Conservation (phyloP, 2,329 filamentous ascomycete species). For the Sarocladiaceae sp. region DNA sequence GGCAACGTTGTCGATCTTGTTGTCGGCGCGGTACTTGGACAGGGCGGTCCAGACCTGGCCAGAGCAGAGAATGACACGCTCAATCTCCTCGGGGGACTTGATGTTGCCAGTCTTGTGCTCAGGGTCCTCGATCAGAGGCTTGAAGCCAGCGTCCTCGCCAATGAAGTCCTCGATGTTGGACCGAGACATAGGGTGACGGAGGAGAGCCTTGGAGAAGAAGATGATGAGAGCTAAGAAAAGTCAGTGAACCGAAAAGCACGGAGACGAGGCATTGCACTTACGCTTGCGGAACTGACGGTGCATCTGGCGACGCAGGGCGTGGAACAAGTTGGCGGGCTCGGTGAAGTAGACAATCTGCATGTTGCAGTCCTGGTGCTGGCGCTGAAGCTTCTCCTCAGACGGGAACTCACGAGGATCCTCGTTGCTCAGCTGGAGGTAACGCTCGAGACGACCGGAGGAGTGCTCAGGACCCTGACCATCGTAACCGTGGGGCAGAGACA, state of each 20-base stretch:
- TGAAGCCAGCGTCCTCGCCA: constrained; percentile 78
- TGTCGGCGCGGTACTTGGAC: constrained; percentile 81
- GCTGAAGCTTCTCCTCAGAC: constrained; percentile 77
- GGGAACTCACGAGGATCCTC: constrained; percentile 96
- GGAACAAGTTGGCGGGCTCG: constrained; percentile 93
- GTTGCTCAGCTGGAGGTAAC: constrained; percentile 94
- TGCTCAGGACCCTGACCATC: constrained; percentile 98
- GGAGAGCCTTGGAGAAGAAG: constrained; percentile 97
- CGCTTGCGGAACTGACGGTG: constrained; percentile 99
- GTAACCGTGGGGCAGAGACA: constrained; percentile 95
- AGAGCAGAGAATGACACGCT: constrained; percentile 88
- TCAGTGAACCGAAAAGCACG: constrained; percentile 1
- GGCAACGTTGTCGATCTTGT: constrained; percentile 83
- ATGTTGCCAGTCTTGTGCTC: constrained; percentile 72
- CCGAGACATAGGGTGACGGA: constrained; percentile 88
- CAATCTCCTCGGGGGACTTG: constrained; percentile 76
- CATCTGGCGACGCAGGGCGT: constrained; percentile 93
- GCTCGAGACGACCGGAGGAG: constrained; percentile 93
- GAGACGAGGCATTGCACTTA: constrained; percentile 43
- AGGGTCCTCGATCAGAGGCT: constrained; percentile 91
- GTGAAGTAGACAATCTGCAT: constrained; percentile 99
- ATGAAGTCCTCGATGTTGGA: constrained; percentile 88
- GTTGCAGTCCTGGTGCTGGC: constrained; percentile 99
- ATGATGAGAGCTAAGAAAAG: constrained; percentile 67
- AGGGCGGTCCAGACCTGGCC: constrained; percentile 92